These are phyloP conservation scores for Eruca vesicaria DNA, from an alignment of 441 rosid genomes.

Conservation along the genomic window DNA sequence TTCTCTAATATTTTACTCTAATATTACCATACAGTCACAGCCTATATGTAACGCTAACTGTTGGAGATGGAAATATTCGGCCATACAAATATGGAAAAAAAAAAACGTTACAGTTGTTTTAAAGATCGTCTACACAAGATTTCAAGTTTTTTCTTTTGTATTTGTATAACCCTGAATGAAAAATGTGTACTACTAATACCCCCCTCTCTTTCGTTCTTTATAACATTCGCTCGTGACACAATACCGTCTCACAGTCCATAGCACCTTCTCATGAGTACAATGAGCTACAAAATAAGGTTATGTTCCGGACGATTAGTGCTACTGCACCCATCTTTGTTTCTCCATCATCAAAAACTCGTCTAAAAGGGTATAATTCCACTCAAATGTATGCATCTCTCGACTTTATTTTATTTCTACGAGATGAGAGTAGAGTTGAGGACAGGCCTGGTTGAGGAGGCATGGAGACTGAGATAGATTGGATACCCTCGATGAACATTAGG, in stretches of 20 bases:
- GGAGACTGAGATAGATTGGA: constrained; percentile 43
- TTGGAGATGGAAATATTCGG: not conserved
- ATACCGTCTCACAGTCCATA: not conserved
- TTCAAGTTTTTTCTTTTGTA: not conserved
- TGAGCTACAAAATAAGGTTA: constrained; percentile 41
- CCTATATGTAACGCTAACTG: too few relatives aligned
- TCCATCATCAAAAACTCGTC: constrained; percentile 28
- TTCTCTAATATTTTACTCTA: too few relatives aligned
- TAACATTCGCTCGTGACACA: too few relatives aligned
- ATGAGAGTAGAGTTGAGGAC: too few relatives aligned
- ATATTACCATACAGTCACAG: too few relatives aligned
- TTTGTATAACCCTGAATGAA: not conserved
- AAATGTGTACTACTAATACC: not conserved
- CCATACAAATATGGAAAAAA: not conserved
- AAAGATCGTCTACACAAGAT: not conserved
- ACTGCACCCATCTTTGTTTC: too few relatives aligned
- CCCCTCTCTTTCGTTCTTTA: too few relatives aligned
- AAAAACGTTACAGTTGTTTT: not conserved
- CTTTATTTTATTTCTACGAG: not conserved
- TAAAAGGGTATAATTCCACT: constrained; percentile 33
- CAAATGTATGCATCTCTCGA: not conserved
- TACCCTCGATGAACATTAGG: constrained; percentile 34
- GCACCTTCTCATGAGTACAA: not conserved
- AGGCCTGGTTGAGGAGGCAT: constrained; percentile 13
- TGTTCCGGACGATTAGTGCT: too few relatives aligned